Evolutionary conservation across 2,329 filamentous ascomycete genomes (phyloP), one percentile per base, ranked within the genome.

Genomic region (Fonsecaea erecta): DNA sequence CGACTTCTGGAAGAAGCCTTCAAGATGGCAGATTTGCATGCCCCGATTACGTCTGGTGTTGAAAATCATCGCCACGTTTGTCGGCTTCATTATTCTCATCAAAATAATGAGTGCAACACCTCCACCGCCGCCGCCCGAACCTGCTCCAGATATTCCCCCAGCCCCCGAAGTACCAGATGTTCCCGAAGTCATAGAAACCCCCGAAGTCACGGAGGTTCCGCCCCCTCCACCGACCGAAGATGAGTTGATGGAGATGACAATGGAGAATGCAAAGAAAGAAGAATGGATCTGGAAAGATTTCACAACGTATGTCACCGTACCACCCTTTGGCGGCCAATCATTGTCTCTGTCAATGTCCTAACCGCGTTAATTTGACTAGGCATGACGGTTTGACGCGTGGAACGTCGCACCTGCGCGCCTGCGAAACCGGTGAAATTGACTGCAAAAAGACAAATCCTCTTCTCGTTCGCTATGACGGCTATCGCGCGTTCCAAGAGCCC

Each of bases 11-110:
- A 71, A 65, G 53, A 70, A 69, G 52, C 70, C 71, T 11, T 73
- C 71, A 51, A 70, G 69, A 71, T 71, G 70, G 69, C 71, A 73
- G 63, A 70, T 71, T 30, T 72, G 70, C 60, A 71, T 71, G 68
- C 71, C 71, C 11, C 65, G 71, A 21, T 59, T 73, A 59, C 68
- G 69, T 0, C 51, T 71, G 30, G 40, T 70, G 18, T 65, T 65
- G 40, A 72, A 71, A 57, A 37, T 71, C 11, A 16, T 70, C 6
- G 60, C 56, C 40, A 62, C 55, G 12, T 60, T 71, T n/a, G 12
- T 71, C 24, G 59, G 54, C 40, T 65, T 69, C 56, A 55, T 69
- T 32, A 12, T 70, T 12, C 54, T 71, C 35, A 48, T 70, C 62
- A 71, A 67, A 37, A 55, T 70, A 21, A 64, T 72, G 61, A 64